These are phyloP conservation scores for Syzygium aqueum DNA, from an alignment of 345 rosid genomes.

Conservation along the genomic window DNA sequence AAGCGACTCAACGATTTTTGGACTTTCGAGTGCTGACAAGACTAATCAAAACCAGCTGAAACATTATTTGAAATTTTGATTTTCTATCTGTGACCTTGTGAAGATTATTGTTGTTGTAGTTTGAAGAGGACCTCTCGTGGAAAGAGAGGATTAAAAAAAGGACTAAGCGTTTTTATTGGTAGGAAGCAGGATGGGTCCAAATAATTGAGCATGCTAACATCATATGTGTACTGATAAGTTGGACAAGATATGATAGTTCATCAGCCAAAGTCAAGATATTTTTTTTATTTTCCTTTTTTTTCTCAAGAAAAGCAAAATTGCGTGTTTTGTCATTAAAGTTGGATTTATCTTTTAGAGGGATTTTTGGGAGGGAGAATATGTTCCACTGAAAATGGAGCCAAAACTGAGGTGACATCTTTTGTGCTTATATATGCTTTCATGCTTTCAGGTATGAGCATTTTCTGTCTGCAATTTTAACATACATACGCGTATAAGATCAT, in stretches of 20 bases:
- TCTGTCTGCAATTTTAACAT: not conserved
- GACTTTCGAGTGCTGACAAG: not conserved
- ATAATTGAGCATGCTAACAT: constrained; percentile 15
- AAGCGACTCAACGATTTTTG: not conserved
- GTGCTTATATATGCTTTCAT: not conserved
- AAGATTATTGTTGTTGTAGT: not conserved
- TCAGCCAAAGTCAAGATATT: not conserved
- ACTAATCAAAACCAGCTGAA: not conserved
- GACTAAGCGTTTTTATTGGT: not conserved
- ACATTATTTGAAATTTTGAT: not conserved
- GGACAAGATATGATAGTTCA: constrained; percentile 24
- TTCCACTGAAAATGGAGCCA: not conserved
- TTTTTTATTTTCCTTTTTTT: not conserved
- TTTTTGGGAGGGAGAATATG: not conserved
- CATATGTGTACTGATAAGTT: constrained; percentile 1
- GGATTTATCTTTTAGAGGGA: not conserved
- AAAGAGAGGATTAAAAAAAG: not conserved
- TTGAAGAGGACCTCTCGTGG: not conserved
- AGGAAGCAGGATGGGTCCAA: constrained; percentile 10
- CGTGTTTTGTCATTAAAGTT: not conserved
- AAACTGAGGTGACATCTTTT: not conserved
- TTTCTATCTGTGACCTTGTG: not conserved
- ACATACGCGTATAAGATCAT: not conserved
- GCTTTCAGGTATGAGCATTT: not conserved
- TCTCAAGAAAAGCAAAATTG: not conserved